A percentile compares a stretch with the other conserved stretches of the same genome.
phyloP scores from a whole-genome alignment of 2,329 filamentous ascomycete species.

The Diatrype stigma region DNA sequence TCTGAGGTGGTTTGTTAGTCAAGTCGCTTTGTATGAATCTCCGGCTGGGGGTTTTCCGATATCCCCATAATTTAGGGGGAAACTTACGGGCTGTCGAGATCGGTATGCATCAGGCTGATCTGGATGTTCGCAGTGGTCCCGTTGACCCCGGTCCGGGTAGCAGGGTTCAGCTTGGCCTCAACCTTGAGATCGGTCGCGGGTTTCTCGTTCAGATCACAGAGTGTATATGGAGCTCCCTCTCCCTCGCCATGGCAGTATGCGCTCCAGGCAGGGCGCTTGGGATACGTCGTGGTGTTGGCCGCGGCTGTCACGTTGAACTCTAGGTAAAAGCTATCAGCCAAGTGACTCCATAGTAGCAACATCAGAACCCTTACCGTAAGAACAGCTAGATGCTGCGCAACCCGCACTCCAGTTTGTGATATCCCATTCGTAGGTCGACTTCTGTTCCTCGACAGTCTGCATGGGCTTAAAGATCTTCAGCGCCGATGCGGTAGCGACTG shows the following conservation, averaged over 20 bases:
- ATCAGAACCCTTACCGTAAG: conserved; percentile 19
- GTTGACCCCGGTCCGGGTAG: conserved; percentile 12
- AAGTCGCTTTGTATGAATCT: not conserved
- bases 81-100: conserved; percentile 22
- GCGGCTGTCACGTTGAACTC: conserved; percentile 29
- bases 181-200: conserved; percentile 18
- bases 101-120: conserved; percentile 26
- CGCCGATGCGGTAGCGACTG: conserved; percentile 15
- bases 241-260: conserved; percentile 26
- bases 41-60: not conserved
- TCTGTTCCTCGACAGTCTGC: conserved; percentile 9
- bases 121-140: conserved; percentile 20
- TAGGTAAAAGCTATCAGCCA: conserved; percentile 2
- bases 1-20: conserved; percentile 13
- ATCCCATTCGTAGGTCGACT: conserved; percentile 20
- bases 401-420: conserved; percentile 24
- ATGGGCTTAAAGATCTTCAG: conserved; percentile 18
- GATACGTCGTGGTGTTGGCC: conserved; percentile 18
- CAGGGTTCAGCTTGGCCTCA: conserved; percentile 26
- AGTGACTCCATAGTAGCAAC: not conserved
- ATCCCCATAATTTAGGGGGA: not conserved
- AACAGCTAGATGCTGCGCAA: conserved; percentile 15
- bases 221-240: conserved; percentile 23
- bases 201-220: conserved; percentile 20
- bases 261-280: conserved; percentile 24